Evolutionary conservation across 495 filamentous ascomycete genomes (phyloP), one percentile per base, ranked within the genome.

Genomic region (Cenococcum geophilum): DNA sequence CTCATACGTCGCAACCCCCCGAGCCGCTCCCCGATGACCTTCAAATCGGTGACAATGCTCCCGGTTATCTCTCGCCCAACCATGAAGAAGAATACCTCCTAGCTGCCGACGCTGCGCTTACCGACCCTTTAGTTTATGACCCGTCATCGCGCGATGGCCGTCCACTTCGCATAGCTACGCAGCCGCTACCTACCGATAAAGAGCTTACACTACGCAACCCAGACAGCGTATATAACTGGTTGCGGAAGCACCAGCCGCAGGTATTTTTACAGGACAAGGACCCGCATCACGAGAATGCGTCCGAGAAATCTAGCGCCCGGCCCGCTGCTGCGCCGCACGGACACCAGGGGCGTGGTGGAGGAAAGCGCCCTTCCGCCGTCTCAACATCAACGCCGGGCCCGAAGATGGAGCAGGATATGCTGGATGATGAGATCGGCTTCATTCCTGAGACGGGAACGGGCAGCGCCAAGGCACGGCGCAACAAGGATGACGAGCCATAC

Each of bases 211-310:
- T 90, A 4, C 82, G 83, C 32, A 97, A 96, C 67, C 89, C 88
- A 0, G 85, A 88, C 40, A 90, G 86, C 25, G 89, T 95, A 1
- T 89, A 91, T 76, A 93, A 92, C 72, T 97, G 92, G 92, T 76
- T 97, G 22, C 82, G 89, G 36, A 83, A 84, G 59, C 83, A 95
- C 68, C 87, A 90, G 58, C 91, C 91, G 0, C 83, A 91, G 59
- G 86, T 87, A 21, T 93, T 92, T 75, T 75, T 95, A 0, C 88
- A 92, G 70, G 89, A 92, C 66, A 86, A 85, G 56, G 89, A 92
- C 62, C 54, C 61, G 12, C 59, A 68, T 22, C 67, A 70, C 32
- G 71, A 71, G 61, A 62, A 68, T 50, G 35, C 61, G 49, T 63
- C 65, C 9, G 66, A 66, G 54, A 69, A 66, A 57, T 66, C 71